A percentile compares a stretch with the other conserved stretches of the same genome.
Conservation (phyloP, 768 basidiomycete species). For the Suillus occidentalis region DNA sequence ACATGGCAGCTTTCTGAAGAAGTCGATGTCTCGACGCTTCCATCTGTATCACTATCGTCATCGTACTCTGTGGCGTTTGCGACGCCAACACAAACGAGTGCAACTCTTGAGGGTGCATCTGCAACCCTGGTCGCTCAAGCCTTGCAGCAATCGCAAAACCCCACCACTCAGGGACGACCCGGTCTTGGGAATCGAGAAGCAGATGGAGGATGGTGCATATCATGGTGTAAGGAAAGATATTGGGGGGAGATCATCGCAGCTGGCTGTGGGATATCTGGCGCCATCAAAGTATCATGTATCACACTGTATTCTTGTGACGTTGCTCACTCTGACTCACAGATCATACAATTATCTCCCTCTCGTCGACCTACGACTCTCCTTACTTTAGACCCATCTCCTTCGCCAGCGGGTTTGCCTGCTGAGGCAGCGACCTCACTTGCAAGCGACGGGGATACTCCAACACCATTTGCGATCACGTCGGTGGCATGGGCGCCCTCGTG, state of each 20-base stretch:
- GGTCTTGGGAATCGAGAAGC: slow-evolving; percentile 72
- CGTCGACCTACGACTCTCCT: slow-evolving; percentile 68
- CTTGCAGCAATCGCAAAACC: slow-evolving; percentile 49
- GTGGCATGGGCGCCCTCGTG: slow-evolving; percentile 94
- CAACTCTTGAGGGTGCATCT: slow-evolving; percentile 52
- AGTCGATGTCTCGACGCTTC: slow-evolving; percentile 66
- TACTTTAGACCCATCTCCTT: slow-evolving; percentile 47
- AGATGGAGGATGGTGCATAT: slow-evolving; percentile 89
- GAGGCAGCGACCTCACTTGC: slow-evolving; percentile 26
- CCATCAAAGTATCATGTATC: slow-evolving; percentile 61
- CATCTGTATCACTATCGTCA: slow-evolving; percentile 40
- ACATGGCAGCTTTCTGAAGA: slow-evolving; percentile 78
- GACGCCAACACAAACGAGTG: slow-evolving; percentile 67
- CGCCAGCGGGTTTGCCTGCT: slow-evolving; percentile 15
- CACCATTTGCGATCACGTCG: slow-evolving; percentile 69
- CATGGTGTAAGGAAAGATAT: slow-evolving; percentile 95
- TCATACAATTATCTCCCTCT: slow-evolving; percentile 71
- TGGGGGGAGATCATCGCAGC: slow-evolving; percentile 92
- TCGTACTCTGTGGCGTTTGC: slow-evolving; percentile 60
- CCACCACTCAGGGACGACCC: slow-evolving; percentile 33
- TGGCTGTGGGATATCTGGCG: slow-evolving; percentile 66
- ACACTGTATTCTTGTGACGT: slow-evolving; percentile 2
- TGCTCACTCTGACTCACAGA: slow-evolving; percentile 38
- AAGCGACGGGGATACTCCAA: slow-evolving; percentile 36
- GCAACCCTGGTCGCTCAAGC: slow-evolving; percentile 65